Conservation (phyloP, 2,329 filamentous ascomycete genomes). For the Cladosporium austrohemisphaericum region DNA sequence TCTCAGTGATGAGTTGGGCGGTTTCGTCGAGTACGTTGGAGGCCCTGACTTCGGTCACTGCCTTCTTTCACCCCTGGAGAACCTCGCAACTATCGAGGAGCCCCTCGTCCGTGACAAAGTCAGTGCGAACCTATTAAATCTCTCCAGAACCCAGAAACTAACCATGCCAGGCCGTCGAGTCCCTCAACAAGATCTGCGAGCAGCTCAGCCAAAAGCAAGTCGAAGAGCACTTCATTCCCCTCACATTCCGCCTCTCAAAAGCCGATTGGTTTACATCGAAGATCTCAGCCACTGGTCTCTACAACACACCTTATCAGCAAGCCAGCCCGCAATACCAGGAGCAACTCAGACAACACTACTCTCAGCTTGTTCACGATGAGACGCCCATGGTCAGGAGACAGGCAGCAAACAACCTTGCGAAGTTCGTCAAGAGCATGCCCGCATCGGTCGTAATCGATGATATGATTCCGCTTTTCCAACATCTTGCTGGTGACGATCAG, state of each 20-base stretch:
- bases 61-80: constrained; percentile 93
- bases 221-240: constrained; percentile 94
- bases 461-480: constrained; percentile 98
- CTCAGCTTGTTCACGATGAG: constrained; percentile 91
- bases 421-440: constrained; percentile 97
- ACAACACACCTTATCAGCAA: constrained; percentile 89
- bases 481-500: constrained; percentile 93
- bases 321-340: constrained; percentile 85
- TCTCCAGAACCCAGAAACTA: constrained; percentile 23
- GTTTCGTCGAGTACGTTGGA: constrained; percentile 96
- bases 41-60: constrained; percentile 92
- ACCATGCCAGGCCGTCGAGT: constrained; percentile 79
- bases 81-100: constrained; percentile 96
- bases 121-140: constrained; percentile 28
- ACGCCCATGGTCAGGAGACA: constrained; percentile 98
- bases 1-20: constrained; percentile 91
- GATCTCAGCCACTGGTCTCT: constrained; percentile 94
- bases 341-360: constrained; percentile 85
- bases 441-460: constrained; percentile 89
- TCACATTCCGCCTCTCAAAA: constrained; percentile 93
- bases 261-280: constrained; percentile 99
- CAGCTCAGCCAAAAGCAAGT: constrained; percentile 88
- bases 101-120: constrained; percentile 98
- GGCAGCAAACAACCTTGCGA: constrained; percentile 91
- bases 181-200: constrained; percentile 97